Evolutionary conservation across 176 grass and related monocot species (phyloP), one percentile per base, ranked within the genome.

Genomic region (Oryza meyeriana): DNA sequence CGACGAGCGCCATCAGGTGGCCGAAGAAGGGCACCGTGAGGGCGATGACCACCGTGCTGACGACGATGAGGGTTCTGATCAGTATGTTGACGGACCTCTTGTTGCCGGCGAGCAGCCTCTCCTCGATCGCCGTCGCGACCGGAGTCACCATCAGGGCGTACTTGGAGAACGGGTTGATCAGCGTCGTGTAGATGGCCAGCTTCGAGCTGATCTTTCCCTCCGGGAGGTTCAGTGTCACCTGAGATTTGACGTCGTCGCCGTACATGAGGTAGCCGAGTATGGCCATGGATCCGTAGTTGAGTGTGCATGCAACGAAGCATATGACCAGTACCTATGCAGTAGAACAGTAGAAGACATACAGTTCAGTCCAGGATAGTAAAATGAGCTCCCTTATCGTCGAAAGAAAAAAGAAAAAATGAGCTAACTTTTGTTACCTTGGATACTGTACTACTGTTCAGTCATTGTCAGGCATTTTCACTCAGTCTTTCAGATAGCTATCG

Each of bases 241-340:
- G 88, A 14, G 91, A 90, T 34, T 88, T 66, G 26, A 90, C 40
- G 8, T 72, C 78, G 2, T 94, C 88, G 12, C 91, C 88, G 41
- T 86, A 94, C 91, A 94, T 94, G 38, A 94, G 91, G 82, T 94
- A 94, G 69, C 88, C 91, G 2, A 94, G 64, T 74, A 90, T 72
- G 9, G 88, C 91, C 88, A 88, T 90, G 57, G 66, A 85, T 68
- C 81, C 88, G 16, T 90, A 94, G 85, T 94, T 97, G 55, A 92
- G 27, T 2, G 79, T 97, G 85, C 94, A 97, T 2, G 50, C 33
- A 0, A 76, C 41, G 70, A 97, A 97, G 76, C 89, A 97, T 71
- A 92, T 68, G 44, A 58, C 52, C 0, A 97, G 70, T 58, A 97
- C 87, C 94, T 97, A 45, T 34, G 29, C 16, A 32, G 70, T 18